Evolutionary conservation across 2,329 filamentous ascomycete species (phyloP).

Genomic region (Sclerotinia glacialis): DNA sequence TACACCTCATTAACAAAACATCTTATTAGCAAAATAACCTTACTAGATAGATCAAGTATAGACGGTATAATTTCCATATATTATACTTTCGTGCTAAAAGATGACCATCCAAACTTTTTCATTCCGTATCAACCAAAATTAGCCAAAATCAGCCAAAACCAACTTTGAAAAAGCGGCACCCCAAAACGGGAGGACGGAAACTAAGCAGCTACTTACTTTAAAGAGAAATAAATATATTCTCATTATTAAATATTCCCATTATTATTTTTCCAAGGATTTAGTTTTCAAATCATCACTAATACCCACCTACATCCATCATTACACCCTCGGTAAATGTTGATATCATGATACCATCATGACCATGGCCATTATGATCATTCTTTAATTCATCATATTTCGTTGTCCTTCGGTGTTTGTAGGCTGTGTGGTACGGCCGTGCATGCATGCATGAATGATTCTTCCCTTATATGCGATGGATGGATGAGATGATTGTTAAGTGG

Average conservation of each 20-base stretch:
- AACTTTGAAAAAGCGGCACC: conserved; percentile 4
- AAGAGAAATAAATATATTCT: too few relatives aligned
- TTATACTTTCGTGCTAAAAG: not conserved
- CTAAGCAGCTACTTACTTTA: too few relatives aligned
- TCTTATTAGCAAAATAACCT: not conserved
- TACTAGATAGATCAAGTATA: not conserved
- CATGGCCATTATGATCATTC: not conserved
- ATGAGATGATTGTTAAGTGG: conserved; percentile 2
- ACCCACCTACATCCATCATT: not conserved
- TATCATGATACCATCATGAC: not conserved
- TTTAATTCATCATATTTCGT: conserved; percentile 2
- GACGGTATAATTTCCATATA: too few relatives aligned
- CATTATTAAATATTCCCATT: too few relatives aligned
- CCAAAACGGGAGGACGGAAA: not conserved
- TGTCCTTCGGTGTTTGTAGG: conserved; percentile 12
- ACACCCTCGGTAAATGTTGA: not conserved
- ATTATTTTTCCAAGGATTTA: too few relatives aligned
- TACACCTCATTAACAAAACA: too few relatives aligned
- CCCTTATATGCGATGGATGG: conserved; percentile 8
- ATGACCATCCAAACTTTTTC: not conserved
- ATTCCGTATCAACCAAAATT: not conserved
- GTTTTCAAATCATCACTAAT: not conserved
- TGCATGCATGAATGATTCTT: conserved; percentile 2
- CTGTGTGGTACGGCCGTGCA: conserved; percentile 22
- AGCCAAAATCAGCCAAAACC: too few relatives aligned